phyloP scores from a whole-genome alignment of 192 early-diverging fungal species.

The Phlyctochytrium bullatum region DNA sequence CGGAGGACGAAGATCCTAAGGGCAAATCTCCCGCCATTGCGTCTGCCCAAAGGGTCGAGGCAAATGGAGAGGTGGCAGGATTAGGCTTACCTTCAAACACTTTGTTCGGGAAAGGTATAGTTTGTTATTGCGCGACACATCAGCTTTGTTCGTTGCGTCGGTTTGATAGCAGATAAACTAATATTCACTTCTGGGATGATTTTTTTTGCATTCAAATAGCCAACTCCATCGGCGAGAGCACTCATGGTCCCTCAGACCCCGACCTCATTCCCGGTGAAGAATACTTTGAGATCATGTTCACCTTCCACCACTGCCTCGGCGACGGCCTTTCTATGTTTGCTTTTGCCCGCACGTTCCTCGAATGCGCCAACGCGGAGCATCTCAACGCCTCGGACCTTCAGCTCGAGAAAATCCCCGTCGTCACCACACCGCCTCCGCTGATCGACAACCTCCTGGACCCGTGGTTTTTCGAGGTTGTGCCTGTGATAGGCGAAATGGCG shows the following conservation, averaged over 20 bases:
- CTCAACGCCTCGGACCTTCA: constrained; percentile 29
- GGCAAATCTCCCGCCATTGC: neutral
- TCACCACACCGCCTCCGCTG: constrained; percentile 29
- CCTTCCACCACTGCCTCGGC: constrained; percentile 47
- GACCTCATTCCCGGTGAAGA: constrained; percentile 3
- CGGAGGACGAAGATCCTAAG: neutral
- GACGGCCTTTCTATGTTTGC: constrained; percentile 46
- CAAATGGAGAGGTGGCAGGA: too few relatives aligned
- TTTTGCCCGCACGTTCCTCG: constrained; percentile 30
- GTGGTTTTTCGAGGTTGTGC: constrained; percentile 38
- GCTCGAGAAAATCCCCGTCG: constrained; percentile 20
- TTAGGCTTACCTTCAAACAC: too few relatives aligned
- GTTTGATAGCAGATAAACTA: too few relatives aligned
- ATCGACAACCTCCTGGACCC: constrained; percentile 44
- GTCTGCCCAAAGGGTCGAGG: too few relatives aligned
- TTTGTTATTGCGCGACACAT: too few relatives aligned
- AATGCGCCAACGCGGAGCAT: constrained; percentile 10
- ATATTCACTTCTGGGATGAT: too few relatives aligned
- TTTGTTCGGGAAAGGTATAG: too few relatives aligned
- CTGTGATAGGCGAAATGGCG: constrained; percentile 21
- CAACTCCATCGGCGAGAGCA: constrained; percentile 15
- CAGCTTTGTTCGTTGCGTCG: too few relatives aligned
- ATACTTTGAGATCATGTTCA: constrained; percentile 43
- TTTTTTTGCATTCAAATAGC: constrained; percentile 5
- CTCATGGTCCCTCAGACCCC: constrained; percentile 9